Evolutionary conservation across 306 rosid genomes (phyloP).

Genomic region (Abrus precatorius): DNA sequence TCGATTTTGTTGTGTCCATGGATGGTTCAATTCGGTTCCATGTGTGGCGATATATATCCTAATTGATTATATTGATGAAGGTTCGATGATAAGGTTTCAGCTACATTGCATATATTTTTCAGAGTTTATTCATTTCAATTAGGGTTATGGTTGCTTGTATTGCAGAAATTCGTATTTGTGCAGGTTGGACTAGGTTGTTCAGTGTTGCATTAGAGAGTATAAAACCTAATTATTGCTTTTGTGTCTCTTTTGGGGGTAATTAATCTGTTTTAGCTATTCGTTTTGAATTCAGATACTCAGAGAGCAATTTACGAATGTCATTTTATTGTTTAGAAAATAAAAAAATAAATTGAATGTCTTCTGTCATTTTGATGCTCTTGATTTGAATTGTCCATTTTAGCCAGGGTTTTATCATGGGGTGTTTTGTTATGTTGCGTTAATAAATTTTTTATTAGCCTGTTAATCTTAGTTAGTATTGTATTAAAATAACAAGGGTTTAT

Average conservation of each 20-base stretch:
- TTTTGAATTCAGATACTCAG: slow-evolving; percentile 11
- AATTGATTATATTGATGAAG: background rate
- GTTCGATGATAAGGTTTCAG: background rate
- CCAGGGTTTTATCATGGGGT: background rate
- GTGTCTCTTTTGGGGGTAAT: background rate
- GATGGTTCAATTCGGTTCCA: background rate
- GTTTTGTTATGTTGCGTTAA: background rate
- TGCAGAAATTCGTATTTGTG: background rate
- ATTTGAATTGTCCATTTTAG: background rate
- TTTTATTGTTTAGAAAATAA: background rate
- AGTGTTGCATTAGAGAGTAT: background rate
- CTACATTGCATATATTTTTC: background rate
- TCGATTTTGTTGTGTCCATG: background rate
- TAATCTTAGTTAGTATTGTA: background rate
- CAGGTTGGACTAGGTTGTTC: background rate
- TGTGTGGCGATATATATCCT: background rate
- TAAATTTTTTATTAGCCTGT: background rate
- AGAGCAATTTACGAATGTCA: background rate
- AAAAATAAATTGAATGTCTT: background rate
- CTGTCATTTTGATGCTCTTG: slow-evolving; percentile 9
- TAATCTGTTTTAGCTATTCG: background rate
- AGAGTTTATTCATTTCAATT: background rate
- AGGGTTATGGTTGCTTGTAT: background rate
- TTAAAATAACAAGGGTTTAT: background rate
- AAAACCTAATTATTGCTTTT: background rate